These are phyloP conservation scores for Choiromyces venosus DNA, from an alignment of 495 filamentous ascomycete species.

Conservation along the genomic window DNA sequence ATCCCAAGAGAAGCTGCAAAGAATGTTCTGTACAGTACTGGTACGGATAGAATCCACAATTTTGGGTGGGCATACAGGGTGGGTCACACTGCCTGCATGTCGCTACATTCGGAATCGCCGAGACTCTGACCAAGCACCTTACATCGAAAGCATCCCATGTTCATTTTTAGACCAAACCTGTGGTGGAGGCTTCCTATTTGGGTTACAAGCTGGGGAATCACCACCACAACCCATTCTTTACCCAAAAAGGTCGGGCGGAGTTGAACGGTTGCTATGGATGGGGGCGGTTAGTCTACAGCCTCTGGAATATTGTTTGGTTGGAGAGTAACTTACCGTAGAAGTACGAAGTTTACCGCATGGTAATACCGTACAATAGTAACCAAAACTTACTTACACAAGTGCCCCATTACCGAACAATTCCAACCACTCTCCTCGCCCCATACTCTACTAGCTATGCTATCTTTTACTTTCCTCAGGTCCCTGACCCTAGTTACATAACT, in stretches of 20 bases:
- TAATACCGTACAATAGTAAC: not conserved
- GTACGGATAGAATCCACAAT: slow-evolving; percentile 37
- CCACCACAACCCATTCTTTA: slow-evolving; percentile 13
- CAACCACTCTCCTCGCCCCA: not conserved
- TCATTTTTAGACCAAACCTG: slow-evolving; percentile 35
- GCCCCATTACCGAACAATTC: not conserved
- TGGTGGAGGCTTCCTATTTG: slow-evolving; percentile 14
- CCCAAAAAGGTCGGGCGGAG: slow-evolving; percentile 30
- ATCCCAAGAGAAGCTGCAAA: slow-evolving; percentile 34
- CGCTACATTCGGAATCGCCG: slow-evolving; percentile 36
- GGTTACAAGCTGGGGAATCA: slow-evolving; percentile 18
- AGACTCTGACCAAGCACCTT: slow-evolving; percentile 42
- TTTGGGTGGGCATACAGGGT: slow-evolving; percentile 31
- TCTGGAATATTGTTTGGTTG: not conserved
- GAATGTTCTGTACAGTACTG: slow-evolving; percentile 38
- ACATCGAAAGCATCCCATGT: slow-evolving; percentile 37
- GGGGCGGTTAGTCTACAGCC: slow-evolving; percentile 29
- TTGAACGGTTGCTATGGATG: slow-evolving; percentile 22
- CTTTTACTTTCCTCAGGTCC: not conserved
- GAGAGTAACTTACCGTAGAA: no score
- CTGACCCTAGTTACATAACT: slow-evolving; percentile 29
- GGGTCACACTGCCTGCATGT: slow-evolving; percentile 33
- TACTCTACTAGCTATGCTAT: not conserved
- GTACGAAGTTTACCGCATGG: not conserved
- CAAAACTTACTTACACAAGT: not conserved